These are phyloP conservation scores for Ustilaginoidea virens DNA, from an alignment of 2,329 filamentous ascomycete genomes.

Conservation along the genomic window DNA sequence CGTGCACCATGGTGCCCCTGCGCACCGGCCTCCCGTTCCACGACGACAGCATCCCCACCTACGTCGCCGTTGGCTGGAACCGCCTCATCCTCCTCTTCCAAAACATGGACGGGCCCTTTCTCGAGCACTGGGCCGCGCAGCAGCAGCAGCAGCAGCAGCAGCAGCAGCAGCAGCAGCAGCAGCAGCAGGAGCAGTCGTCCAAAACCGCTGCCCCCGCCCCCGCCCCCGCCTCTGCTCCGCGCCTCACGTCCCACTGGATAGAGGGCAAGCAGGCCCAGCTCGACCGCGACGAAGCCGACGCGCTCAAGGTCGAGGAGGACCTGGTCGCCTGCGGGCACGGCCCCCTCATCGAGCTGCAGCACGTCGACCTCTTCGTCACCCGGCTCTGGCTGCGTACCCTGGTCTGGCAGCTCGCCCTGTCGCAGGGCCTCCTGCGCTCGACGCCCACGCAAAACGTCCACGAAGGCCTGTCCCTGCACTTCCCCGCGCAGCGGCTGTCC, in stretches of 20 bases:
- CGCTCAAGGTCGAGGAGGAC: conserved; percentile 12
- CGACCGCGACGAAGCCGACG: conserved; percentile 20
- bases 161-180: no score
- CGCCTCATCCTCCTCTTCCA: conserved; percentile 21
- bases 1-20: conserved; percentile 19
- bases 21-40: conserved; percentile 13
- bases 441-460: conserved; percentile 16
- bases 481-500: conserved; percentile 22
- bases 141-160: conserved; percentile 9
- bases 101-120: conserved; percentile 22
- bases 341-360: conserved; percentile 22
- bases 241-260: conserved; percentile 22
- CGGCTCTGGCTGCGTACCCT: conserved; percentile 25
- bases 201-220: no score
- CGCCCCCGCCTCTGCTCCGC: conserved; percentile 6
- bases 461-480: conserved; percentile 22
- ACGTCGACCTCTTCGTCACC: conserved; percentile 24
- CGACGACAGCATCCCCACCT: conserved; percentile 18
- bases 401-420: conserved; percentile 25
- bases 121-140: conserved; percentile 20
- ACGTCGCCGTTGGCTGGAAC: conserved; percentile 22
- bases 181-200: no score
- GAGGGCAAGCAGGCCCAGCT: conserved; percentile 24
- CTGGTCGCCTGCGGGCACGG: conserved; percentile 12
- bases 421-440: conserved; percentile 21